Conservation (phyloP, 345 rosid genomes). For the Pelargonium nanum region DNA sequence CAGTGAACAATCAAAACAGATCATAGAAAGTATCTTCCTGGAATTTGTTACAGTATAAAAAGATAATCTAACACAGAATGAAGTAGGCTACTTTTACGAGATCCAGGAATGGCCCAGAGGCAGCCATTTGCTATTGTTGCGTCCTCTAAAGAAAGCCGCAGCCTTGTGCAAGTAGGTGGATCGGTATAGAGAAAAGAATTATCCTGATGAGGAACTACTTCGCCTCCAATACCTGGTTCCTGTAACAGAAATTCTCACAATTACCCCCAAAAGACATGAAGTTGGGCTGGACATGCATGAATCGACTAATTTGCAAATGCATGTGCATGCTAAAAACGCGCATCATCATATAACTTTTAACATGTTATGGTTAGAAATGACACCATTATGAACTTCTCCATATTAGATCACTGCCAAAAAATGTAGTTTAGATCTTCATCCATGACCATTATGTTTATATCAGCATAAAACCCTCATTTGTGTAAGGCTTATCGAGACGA, state of each 20-base stretch:
- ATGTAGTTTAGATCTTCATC: too few relatives aligned
- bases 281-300: background rate
- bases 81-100: conserved; percentile 57
- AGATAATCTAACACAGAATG: background rate
- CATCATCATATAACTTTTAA: background rate
- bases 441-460: too few relatives aligned
- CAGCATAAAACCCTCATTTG: too few relatives aligned
- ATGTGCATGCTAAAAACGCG: background rate
- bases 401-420: too few relatives aligned
- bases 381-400: background rate
- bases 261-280: background rate
- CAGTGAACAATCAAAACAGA: conserved; percentile 2
- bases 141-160: conserved; percentile 94
- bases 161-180: conserved; percentile 80
- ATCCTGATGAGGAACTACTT: conserved; percentile 93
- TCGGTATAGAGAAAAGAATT: conserved; percentile 82
- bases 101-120: conserved; percentile 97
- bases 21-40: background rate
- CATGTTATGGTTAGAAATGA: background rate
- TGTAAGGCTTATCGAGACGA: too few relatives aligned
- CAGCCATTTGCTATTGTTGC: conserved; percentile 74
- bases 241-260: conserved; percentile 15
- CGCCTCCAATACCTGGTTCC: conserved; percentile 99
- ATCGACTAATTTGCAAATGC: background rate
- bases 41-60: background rate